phyloP scores from a whole-genome alignment of 345 rosid species.

The Lenwebbia sp. region DNA sequence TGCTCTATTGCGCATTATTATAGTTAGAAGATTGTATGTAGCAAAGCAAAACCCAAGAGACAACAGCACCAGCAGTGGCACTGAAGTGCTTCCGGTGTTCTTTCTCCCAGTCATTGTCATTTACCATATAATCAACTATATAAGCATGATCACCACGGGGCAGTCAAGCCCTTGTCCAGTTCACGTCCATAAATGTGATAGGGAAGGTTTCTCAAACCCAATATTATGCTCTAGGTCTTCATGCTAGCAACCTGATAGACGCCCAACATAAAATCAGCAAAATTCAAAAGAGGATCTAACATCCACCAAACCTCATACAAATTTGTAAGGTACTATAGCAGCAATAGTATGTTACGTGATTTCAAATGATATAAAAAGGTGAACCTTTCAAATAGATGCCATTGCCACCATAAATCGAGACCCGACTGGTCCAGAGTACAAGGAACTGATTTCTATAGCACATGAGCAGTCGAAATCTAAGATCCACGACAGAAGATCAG shows the following conservation, averaged over 20 bases:
- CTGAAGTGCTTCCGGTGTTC: constrained; percentile 43
- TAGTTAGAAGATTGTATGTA: constrained; percentile 60
- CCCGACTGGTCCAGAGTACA: background rate
- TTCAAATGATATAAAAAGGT: background rate
- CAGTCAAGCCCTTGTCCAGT: background rate
- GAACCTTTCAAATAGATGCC: background rate
- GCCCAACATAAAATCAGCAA: background rate
- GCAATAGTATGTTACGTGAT: background rate
- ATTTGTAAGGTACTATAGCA: background rate
- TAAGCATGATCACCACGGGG: background rate
- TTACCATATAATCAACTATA: background rate
- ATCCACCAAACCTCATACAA: background rate
- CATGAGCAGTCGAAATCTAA: background rate
- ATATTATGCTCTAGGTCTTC: background rate
- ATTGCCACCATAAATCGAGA: background rate
- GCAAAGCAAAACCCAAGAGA: constrained; percentile 65
- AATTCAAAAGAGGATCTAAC: background rate
- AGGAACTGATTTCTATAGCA: background rate
- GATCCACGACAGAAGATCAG: background rate
- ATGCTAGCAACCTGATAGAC: background rate
- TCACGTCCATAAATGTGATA: background rate
- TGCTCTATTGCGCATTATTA: constrained; percentile 35
- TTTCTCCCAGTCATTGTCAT: constrained; percentile 19
- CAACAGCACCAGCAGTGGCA: constrained; percentile 44
- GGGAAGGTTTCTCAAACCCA: background rate